Conservation (phyloP, 805 yeast species). For the Schwanniomyces pseudopolymorphus region DNA sequence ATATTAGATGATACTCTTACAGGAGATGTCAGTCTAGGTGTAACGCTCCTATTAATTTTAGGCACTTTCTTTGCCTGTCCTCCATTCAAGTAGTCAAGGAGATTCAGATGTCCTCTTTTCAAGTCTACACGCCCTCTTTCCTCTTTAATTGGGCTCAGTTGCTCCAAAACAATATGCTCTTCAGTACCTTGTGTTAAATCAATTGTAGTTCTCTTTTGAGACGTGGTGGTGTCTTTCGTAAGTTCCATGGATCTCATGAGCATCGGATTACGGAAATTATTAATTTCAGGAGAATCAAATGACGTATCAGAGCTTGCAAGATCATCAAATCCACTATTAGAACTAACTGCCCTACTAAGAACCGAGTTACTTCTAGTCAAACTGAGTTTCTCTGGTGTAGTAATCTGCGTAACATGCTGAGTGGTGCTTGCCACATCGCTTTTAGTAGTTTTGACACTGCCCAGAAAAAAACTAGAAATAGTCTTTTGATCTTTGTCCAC, state of each 20-base stretch:
- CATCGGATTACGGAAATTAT: constrained; percentile 35
- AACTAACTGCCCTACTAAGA: constrained; percentile 15
- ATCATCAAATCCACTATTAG: constrained; percentile 27
- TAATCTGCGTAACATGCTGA: constrained; percentile 6
- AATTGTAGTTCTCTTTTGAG: not conserved
- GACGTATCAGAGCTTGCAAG: constrained; percentile 34
- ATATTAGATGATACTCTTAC: constrained; percentile 5
- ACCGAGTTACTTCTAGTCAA: constrained; percentile 19
- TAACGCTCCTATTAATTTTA: constrained; percentile 8
- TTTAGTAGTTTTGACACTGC: not conserved
- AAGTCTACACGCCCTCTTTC: constrained; percentile 4
- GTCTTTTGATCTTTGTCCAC: constrained; percentile 17
- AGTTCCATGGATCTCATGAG: constrained; percentile 12
- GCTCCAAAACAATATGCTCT: constrained; percentile 2
- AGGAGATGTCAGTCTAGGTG: constrained; percentile 3
- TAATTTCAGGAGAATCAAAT: constrained; percentile 35
- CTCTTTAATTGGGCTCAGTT: constrained; percentile 4
- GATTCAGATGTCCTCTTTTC: constrained; percentile 20
- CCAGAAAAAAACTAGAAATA: constrained; percentile 28
- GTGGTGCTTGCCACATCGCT: not conserved
- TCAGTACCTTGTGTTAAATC: constrained; percentile 10
- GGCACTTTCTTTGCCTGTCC: constrained; percentile 23
- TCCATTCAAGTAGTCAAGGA: constrained; percentile 16
- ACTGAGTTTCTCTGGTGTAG: constrained; percentile 12
- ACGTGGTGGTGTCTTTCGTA: not conserved